phyloP scores from a whole-genome alignment of 1,284 basidiomycete genomes.

The Fomitopsis betulina region DNA sequence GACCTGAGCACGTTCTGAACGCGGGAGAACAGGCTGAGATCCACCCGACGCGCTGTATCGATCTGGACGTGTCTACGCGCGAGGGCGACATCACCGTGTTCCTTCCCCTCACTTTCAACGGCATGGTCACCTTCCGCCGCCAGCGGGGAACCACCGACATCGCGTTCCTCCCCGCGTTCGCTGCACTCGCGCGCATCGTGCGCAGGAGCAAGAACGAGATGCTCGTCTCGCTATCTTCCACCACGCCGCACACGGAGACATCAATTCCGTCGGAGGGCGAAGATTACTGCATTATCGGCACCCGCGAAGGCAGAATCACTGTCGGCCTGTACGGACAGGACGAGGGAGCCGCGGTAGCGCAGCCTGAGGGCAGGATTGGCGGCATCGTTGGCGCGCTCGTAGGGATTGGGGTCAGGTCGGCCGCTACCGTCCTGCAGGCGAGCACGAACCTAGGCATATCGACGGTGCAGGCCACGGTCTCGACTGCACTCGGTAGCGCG shows the following conservation, averaged over 20 bases:
- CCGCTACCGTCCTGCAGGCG: not conserved
- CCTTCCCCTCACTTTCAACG: slow-evolving; percentile 24
- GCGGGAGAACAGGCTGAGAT: slow-evolving; percentile 18
- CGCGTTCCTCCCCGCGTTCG: slow-evolving; percentile 24
- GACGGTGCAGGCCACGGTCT: not conserved
- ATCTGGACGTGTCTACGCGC: slow-evolving; percentile 21
- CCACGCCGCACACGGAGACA: slow-evolving; percentile 5
- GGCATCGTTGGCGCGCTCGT: not conserved
- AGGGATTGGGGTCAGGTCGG: not conserved
- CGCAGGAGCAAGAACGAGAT: slow-evolving; percentile 22
- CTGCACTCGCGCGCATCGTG: slow-evolving; percentile 20
- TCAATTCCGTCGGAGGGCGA: slow-evolving; percentile 9
- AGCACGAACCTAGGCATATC: not conserved
- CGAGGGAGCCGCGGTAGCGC: slow-evolving; percentile 2
- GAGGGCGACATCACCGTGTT: slow-evolving; percentile 22
- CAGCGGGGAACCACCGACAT: slow-evolving; percentile 14
- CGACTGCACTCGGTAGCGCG: not conserved
- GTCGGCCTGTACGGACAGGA: slow-evolving; percentile 26
- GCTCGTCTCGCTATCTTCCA: slow-evolving; percentile 18
- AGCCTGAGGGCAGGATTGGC: not conserved
- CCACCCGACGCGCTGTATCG: slow-evolving; percentile 20
- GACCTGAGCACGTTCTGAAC: not conserved
- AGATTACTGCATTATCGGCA: slow-evolving; percentile 17
- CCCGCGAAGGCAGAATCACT: slow-evolving; percentile 21
- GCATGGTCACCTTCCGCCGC: slow-evolving; percentile 20